Percentiles rank a stretch among this genome's conserved stretches.
Evolutionary conservation across 306 rosid species (phyloP).

Genomic region (Cicer chorassanicum): DNA sequence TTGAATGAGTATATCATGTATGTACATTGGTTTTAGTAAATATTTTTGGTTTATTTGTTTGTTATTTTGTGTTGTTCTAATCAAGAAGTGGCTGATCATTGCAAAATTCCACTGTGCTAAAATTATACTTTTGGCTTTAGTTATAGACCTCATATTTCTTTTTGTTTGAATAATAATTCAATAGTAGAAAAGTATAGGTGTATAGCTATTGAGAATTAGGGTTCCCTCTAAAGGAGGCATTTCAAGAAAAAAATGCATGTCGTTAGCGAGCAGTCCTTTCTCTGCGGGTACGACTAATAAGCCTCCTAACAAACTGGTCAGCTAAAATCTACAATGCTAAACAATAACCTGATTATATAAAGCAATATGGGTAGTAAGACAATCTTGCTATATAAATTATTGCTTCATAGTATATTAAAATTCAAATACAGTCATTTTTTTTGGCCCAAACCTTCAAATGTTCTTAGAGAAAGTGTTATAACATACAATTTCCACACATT

Average conservation of each 20-base stretch:
- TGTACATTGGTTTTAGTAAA: conserved; percentile 16
- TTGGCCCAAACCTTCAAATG: not conserved
- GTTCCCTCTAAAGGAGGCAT: conserved; percentile 1
- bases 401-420: not conserved
- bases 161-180: conserved; percentile 13
- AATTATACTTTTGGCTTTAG: conserved; percentile 16
- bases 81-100: not conserved
- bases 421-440: not conserved
- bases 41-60: conserved; percentile 16
- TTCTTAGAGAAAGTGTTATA: conserved; percentile 24
- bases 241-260: not conserved
- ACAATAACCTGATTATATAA: not conserved
- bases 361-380: not conserved
- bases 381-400: conserved; percentile 13
- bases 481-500: conserved; percentile 19
- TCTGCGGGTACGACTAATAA: not conserved
- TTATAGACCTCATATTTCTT: conserved; percentile 1
- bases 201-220: conserved; percentile 24
- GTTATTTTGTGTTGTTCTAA: conserved; percentile 7
- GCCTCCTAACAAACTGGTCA: not conserved
- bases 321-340: not conserved
- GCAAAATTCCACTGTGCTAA: conserved; percentile 3
- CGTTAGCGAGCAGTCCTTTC: conserved; percentile 1
- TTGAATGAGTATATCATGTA: conserved; percentile 1
- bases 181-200: not conserved